phyloP scores from a whole-genome alignment of 768 basidiomycete species.

The Podaxis mareebaensis region DNA sequence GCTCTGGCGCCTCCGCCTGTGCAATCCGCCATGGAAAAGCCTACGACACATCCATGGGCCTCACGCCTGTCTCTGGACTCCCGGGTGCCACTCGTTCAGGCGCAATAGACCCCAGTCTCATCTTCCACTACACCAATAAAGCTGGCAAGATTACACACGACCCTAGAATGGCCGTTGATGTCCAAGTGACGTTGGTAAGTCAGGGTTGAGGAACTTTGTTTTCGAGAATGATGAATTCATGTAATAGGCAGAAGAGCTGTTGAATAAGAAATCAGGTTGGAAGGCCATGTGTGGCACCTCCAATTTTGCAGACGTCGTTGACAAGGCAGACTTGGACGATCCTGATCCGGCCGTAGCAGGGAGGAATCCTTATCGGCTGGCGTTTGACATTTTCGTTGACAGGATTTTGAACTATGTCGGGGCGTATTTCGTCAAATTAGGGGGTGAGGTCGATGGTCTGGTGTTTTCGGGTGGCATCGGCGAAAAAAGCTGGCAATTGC shows the following conservation, averaged over 20 bases:
- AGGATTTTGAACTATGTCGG: conserved; percentile 73
- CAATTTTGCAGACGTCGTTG: conserved; percentile 73
- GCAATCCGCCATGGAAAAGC: conserved; percentile 72
- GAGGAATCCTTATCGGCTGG: conserved; percentile 49
- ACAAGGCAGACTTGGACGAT: conserved; percentile 36
- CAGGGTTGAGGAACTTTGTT: not conserved
- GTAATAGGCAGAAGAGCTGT: conserved; percentile 63
- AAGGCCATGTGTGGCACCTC: conserved; percentile 78
- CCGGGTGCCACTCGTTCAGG: conserved; percentile 90
- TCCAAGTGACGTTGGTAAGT: conserved; percentile 54
- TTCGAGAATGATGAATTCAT: not conserved
- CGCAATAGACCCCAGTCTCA: conserved; percentile 78
- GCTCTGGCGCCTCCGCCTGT: conserved; percentile 87
- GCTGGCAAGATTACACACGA: conserved; percentile 57
- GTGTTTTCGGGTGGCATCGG: conserved; percentile 92
- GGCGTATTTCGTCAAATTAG: conserved; percentile 73
- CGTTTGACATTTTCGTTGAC: conserved; percentile 81
- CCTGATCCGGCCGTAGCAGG: conserved; percentile 19
- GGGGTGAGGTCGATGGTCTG: conserved; percentile 68
- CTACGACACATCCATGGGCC: conserved; percentile 88
- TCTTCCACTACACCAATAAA: conserved; percentile 78
- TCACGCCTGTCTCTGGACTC: conserved; percentile 85
- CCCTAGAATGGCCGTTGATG: conserved; percentile 40
- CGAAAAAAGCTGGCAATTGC: conserved; percentile 64
- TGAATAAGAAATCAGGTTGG: conserved; percentile 79